phyloP scores from a whole-genome alignment of 768 basidiomycete genomes.

The Cystobasidium onofrii region DNA sequence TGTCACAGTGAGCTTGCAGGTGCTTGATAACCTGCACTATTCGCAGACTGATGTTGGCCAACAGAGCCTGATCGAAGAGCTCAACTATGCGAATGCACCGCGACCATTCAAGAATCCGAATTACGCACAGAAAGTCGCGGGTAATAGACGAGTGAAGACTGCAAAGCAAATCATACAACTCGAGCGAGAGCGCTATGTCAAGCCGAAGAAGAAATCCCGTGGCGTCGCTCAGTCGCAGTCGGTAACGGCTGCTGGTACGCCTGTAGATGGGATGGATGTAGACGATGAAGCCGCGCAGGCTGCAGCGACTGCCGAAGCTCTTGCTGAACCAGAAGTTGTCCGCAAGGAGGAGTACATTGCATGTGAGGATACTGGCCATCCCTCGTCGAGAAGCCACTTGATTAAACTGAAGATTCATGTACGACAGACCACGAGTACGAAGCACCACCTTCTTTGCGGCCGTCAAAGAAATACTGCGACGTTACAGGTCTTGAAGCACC shows the following conservation, averaged over 20 bases:
- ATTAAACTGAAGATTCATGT: background rate
- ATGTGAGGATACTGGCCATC: background rate
- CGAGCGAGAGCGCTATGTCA: constrained; percentile 35
- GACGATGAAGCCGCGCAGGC: constrained; percentile 20
- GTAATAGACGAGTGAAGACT: constrained; percentile 32
- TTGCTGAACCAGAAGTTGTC: constrained; percentile 17
- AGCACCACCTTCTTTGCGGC: constrained; percentile 47
- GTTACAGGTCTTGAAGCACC: constrained; percentile 47
- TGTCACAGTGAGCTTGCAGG: background rate
- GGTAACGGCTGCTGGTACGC: constrained; percentile 19
- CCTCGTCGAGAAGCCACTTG: background rate
- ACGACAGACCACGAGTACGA: constrained; percentile 34
- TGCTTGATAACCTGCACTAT: too few species aligned
- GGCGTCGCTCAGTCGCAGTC: background rate
- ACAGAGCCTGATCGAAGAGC: constrained; percentile 25
- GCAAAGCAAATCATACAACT: constrained; percentile 40
- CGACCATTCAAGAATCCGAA: constrained; percentile 38
- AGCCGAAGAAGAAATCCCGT: constrained; percentile 24
- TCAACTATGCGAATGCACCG: constrained; percentile 33
- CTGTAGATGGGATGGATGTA: constrained; percentile 26
- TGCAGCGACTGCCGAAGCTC: background rate
- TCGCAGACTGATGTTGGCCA: background rate
- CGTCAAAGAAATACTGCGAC: constrained; percentile 50
- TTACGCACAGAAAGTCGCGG: constrained; percentile 23
- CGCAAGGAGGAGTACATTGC: constrained; percentile 30